These are phyloP conservation scores for Globisporangium abappressorium DNA, from an alignment of 352 stramenopile species.

Conservation along the genomic window DNA sequence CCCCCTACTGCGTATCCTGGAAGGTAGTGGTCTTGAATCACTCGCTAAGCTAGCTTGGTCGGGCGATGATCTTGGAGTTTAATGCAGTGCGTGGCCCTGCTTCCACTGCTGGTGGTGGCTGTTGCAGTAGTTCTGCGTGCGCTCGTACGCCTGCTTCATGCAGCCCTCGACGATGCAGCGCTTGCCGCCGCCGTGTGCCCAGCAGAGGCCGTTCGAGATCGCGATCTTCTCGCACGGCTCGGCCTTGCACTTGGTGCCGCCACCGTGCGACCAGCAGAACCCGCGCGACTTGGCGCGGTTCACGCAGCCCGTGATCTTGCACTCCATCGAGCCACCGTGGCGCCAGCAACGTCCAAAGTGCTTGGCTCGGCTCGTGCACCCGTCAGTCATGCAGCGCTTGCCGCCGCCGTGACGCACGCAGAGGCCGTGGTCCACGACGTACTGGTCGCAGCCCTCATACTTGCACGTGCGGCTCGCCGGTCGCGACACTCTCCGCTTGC, in stretches of 20 bases:
- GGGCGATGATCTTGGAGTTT: too few relatives aligned
- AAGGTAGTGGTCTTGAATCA: not conserved
- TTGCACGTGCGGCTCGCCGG: slow-evolving; percentile 20
- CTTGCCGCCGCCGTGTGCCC: slow-evolving; percentile 75
- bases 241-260: slow-evolving; percentile 76
- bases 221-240: slow-evolving; percentile 74
- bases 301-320: slow-evolving; percentile 63
- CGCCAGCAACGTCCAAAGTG: slow-evolving; percentile 73
- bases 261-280: slow-evolving; percentile 84
- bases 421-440: slow-evolving; percentile 20
- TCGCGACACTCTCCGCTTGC: not conserved
- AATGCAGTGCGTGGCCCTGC: slow-evolving; percentile 10
- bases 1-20: not conserved
- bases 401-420: slow-evolving; percentile 32
- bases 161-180: slow-evolving; percentile 70
- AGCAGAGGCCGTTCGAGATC: slow-evolving; percentile 75
- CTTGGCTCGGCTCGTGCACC: slow-evolving; percentile 72
- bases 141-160: slow-evolving; percentile 72
- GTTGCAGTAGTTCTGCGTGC: slow-evolving; percentile 77
- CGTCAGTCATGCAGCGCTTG: slow-evolving; percentile 55
- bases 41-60: not conserved
- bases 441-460: slow-evolving; percentile 19
- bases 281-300: slow-evolving; percentile 86
- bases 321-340: slow-evolving; percentile 75
- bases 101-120: slow-evolving; percentile 46